Conservation (phyloP, 805 yeast genomes). For the Zygosaccharomyces rouxii region DNA sequence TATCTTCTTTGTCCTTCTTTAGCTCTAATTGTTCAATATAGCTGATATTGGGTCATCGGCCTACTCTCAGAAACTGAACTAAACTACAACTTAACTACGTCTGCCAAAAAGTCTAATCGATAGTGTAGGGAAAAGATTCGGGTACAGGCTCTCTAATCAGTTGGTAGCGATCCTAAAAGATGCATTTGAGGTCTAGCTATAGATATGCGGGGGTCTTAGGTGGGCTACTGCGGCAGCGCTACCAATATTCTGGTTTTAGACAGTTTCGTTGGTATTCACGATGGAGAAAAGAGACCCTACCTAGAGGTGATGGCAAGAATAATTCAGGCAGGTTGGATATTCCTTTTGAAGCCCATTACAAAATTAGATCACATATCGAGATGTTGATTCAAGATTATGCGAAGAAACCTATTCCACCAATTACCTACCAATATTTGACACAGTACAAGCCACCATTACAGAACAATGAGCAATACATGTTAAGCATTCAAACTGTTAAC, state of each 20-base stretch:
- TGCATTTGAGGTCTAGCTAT: neutral
- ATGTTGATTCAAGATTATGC: conserved; percentile 56
- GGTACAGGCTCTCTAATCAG: neutral
- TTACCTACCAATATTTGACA: conserved; percentile 49
- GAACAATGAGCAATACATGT: conserved; percentile 30
- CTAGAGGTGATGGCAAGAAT: conserved; percentile 4
- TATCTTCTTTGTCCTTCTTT: neutral
- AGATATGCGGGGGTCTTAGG: neutral
- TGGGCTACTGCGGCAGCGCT: neutral
- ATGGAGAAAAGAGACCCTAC: conserved; percentile 4
- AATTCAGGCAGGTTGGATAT: conserved; percentile 13
- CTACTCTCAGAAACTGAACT: neutral
- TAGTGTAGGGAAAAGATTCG: neutral
- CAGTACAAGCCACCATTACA: conserved; percentile 36
- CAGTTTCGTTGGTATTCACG: conserved; percentile 5
- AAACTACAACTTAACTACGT: neutral
- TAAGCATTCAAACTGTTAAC: conserved; percentile 55
- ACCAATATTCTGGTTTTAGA: neutral
- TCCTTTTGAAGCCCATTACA: conserved; percentile 49
- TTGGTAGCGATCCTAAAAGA: neutral
- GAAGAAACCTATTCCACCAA: conserved; percentile 46
- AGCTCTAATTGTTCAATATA: neutral
- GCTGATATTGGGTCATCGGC: neutral
- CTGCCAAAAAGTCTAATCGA: neutral
- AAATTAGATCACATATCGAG: conserved; percentile 54